phyloP scores from a whole-genome alignment of 352 stramenopile species.

The Thraustochytrium striatum region DNA sequence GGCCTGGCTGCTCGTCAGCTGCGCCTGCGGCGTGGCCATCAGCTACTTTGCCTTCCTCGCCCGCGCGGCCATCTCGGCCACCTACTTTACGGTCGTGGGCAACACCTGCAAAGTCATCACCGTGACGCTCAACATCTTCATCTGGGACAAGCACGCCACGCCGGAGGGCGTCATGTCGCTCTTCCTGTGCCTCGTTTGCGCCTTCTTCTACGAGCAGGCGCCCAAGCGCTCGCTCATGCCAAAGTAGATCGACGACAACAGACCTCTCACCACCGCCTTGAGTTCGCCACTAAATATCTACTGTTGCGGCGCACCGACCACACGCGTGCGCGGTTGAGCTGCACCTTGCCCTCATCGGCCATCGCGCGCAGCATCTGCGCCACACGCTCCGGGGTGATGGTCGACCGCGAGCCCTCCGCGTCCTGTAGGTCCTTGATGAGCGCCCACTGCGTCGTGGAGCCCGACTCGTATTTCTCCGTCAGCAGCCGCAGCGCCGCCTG shows the following conservation, averaged over 20 bases:
- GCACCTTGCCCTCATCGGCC: background rate
- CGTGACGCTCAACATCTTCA: conserved; percentile 67
- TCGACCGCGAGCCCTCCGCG: background rate
- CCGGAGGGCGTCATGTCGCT: conserved; percentile 62
- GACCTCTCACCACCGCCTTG: no score
- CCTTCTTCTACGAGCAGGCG: conserved; percentile 67
- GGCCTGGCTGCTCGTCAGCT: conserved; percentile 59
- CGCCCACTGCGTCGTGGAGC: no score
- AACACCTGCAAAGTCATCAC: conserved; percentile 78
- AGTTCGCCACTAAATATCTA: no score
- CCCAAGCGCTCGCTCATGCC: conserved; percentile 63
- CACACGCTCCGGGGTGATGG: conserved; percentile 2
- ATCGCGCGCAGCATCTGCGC: background rate
- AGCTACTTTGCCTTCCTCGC: conserved; percentile 61
- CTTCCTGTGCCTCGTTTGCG: conserved; percentile 66
- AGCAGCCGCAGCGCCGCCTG: background rate
- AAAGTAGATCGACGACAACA: no score
- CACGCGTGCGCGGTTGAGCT: background rate
- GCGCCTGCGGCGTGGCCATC: conserved; percentile 68
- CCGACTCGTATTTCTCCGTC: no score
- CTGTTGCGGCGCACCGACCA: no score
- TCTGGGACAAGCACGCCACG: conserved; percentile 74
- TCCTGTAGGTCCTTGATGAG: no score
- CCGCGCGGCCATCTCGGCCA: conserved; percentile 64
- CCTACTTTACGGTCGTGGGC: conserved; percentile 65